Conservation (phyloP, 192 early-diverging fungal genomes). For the Haplosporangium gracile region DNA sequence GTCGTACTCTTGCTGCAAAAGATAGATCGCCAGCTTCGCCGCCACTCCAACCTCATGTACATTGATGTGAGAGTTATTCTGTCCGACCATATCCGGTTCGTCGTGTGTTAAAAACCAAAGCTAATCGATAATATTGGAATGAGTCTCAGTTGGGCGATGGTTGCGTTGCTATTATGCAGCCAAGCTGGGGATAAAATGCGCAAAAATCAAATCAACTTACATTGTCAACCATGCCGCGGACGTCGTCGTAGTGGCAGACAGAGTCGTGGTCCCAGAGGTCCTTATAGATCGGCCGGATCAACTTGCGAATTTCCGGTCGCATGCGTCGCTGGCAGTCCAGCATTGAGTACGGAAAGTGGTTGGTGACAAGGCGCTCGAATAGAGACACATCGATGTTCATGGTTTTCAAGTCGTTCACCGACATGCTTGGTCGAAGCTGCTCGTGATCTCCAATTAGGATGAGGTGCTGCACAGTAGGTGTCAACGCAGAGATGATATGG, state of each 20-base stretch:
- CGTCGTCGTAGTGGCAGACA: conserved; percentile 49
- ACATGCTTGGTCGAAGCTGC: conserved; percentile 67
- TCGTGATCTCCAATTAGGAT: conserved; percentile 73
- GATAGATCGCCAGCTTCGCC: conserved; percentile 33
- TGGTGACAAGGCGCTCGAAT: conserved; percentile 66
- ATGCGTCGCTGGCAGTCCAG: conserved; percentile 68
- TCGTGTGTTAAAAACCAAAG: conserved; percentile 63
- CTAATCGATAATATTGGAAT: conserved; percentile 7
- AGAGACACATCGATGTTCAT: conserved; percentile 62
- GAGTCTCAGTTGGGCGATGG: not conserved
- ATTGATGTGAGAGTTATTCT: conserved; percentile 48
- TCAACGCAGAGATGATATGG: conserved; percentile 64
- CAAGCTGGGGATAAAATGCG: not conserved
- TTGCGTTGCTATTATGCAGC: not conserved
- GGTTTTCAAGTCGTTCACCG: conserved; percentile 60
- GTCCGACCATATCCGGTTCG: conserved; percentile 40
- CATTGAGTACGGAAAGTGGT: conserved; percentile 57
- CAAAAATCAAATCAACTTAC: conserved; percentile 18
- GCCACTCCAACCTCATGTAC: conserved; percentile 43
- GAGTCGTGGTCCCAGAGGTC: conserved; percentile 59
- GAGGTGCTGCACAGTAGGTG: conserved; percentile 62
- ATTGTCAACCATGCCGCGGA: conserved; percentile 63
- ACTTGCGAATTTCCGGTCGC: conserved; percentile 64
- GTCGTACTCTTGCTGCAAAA: conserved; percentile 50
- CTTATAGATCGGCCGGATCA: conserved; percentile 65